phyloP scores from a whole-genome alignment of 106 monocot genomes.

The Cymbidium sinense region DNA sequence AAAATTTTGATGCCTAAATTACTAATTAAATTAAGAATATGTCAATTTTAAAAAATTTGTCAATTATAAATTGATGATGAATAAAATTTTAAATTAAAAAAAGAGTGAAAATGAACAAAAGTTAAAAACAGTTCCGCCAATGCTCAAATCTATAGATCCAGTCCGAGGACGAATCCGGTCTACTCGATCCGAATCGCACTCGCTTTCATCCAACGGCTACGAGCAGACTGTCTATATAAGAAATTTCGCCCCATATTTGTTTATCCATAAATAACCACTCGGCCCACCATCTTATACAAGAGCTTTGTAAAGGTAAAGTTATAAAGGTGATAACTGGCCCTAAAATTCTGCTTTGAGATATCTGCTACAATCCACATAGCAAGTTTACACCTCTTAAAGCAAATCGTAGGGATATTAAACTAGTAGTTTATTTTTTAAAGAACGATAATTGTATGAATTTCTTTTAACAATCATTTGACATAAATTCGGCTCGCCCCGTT shows the following conservation, averaged over 20 bases:
- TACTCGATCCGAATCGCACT: neutral
- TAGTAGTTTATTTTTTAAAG: neutral
- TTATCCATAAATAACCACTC: neutral
- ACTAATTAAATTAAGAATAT: too few species aligned
- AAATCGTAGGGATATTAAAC: neutral
- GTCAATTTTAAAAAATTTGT: too few species aligned
- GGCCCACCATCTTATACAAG: neutral
- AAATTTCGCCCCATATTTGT: neutral
- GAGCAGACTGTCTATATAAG: neutral
- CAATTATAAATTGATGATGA: too few species aligned
- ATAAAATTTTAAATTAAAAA: too few species aligned
- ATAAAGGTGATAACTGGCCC: neutral
- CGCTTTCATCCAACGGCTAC: neutral
- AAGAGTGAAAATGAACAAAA: too few species aligned
- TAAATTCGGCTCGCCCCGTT: neutral
- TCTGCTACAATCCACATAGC: neutral
- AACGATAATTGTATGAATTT: neutral
- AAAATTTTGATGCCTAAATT: too few species aligned
- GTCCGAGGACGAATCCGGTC: neutral
- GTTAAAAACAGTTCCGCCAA: too few species aligned
- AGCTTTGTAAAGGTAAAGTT: neutral
- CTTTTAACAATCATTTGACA: neutral
- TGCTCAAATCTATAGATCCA: too few species aligned
- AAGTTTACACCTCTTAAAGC: neutral
- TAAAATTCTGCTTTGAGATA: neutral